Percentiles rank a stretch among this genome's conserved stretches.
Evolutionary conservation across 768 basidiomycete species (phyloP).

Genomic region (Kwoniella botswanensis): DNA sequence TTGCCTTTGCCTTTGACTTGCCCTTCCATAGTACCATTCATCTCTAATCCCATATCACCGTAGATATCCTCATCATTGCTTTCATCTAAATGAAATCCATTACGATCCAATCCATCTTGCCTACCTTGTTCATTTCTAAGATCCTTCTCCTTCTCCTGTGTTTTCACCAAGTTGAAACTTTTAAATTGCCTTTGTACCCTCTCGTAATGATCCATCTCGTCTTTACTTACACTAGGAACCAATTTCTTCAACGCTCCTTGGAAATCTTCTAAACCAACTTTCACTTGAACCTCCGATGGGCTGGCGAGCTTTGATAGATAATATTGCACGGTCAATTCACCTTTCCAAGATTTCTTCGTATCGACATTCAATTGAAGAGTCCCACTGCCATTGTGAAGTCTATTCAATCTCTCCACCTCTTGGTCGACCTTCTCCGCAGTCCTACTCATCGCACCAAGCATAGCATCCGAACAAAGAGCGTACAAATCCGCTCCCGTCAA

Average conservation of each 20-base stretch:
- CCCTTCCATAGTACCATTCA: neutral
- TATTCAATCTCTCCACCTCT: conserved; percentile 66
- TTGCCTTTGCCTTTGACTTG: neutral
- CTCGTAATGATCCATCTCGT: conserved; percentile 84
- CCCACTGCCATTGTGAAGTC: neutral
- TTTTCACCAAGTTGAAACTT: conserved; percentile 28
- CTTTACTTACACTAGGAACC: conserved; percentile 66
- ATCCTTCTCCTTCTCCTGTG: conserved; percentile 58
- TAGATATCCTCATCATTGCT: neutral
- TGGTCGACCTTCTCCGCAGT: conserved; percentile 79
- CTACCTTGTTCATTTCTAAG: neutral
- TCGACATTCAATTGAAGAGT: neutral
- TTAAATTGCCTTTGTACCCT: conserved; percentile 71
- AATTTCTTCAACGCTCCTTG: conserved; percentile 68
- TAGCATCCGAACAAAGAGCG: conserved; percentile 93
- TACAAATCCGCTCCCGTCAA: conserved; percentile 98
- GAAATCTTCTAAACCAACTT: conserved; percentile 80
- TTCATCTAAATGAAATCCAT: neutral
- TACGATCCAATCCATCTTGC: neutral
- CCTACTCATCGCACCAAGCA: conserved; percentile 91
- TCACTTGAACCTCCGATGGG: conserved; percentile 71
- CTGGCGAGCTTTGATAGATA: conserved; percentile 83
- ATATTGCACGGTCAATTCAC: conserved; percentile 73
- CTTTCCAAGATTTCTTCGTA: neutral
- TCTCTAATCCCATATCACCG: neutral